Conservation (phyloP, 495 filamentous ascomycete species). For the Diplogelasinospora grovesii region DNA sequence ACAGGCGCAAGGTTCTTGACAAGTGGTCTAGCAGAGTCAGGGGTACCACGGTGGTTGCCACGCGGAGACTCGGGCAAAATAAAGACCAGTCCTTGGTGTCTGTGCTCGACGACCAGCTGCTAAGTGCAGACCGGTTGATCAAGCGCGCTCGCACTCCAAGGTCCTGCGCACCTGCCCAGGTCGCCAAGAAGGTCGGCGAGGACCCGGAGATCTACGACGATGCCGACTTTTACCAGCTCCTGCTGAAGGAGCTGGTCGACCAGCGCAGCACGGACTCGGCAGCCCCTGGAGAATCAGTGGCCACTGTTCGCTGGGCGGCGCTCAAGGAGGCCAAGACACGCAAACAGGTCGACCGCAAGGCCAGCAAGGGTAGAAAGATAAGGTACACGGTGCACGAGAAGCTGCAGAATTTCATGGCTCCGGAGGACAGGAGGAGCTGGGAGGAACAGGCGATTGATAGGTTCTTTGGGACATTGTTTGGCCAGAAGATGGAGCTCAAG, state of each 20-base stretch:
- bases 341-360: conserved; percentile 82
- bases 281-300: conserved; percentile 36
- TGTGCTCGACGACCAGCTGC: conserved; percentile 68
- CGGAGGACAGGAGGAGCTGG: conserved; percentile 74
- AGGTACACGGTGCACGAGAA: conserved; percentile 92
- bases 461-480: conserved; percentile 84
- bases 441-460: conserved; percentile 71
- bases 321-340: conserved; percentile 76
- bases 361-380: conserved; percentile 92
- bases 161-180: conserved; percentile 65
- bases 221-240: conserved; percentile 83
- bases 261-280: conserved; percentile 61
- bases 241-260: conserved; percentile 87
- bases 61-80: conserved; percentile 46
- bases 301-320: conserved; percentile 51
- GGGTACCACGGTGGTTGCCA: conserved; percentile 32
- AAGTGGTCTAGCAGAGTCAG: conserved; percentile 62
- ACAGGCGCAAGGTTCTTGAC: conserved; percentile 51
- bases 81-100: conserved; percentile 57
- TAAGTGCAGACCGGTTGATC: conserved; percentile 59
- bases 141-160: conserved; percentile 59
- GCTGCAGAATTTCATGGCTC: conserved; percentile 95
- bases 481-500: conserved; percentile 63
- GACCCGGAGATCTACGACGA: conserved; percentile 73
- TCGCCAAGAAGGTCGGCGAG: conserved; percentile 44